Base-by-base conservation (phyloP, 2,329 filamentous ascomycete genomes). In the Cladosporium sp. region DNA sequence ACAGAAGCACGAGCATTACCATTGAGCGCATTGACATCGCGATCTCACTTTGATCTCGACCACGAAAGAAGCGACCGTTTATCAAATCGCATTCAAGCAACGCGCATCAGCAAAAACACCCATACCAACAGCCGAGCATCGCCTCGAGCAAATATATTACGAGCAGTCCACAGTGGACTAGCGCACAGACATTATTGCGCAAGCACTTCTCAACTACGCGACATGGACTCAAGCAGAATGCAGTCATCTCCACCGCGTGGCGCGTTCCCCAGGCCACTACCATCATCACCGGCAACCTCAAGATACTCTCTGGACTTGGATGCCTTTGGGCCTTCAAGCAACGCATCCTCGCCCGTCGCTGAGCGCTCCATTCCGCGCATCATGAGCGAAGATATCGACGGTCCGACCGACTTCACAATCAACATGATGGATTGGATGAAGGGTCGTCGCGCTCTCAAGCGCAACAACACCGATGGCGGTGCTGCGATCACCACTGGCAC, bases 391-490 rank as follows among this genome's bases (percentile, higher is more conserved):
- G 65, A 68, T 39, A 68, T 68, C 36, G 66, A 68, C 38, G 66
- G 65, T 7, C 66, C 66, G 1, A 66, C 60, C 51, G 65, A 68
- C 55, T 68, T 68, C 38, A 68, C 66, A 7, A 54, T 63, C 33
- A 65, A 68, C 55, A 62, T 68, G 59, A 61, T 59, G 22, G 56
- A 59, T 48, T 68, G 60, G 59, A 65, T 67, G 57, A 50, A 51
- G 20, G 60, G 62, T 19, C 59, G 55, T 16, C 19, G 29, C 27
- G 12, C 38, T 13, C 20, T 30, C 13, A 20, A 15, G 4, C 64
- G 25, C 51, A 63, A 13, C 65, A 66, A 49, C 12, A 20, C 20
- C 20, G 38, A 42, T 4, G 20, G 39, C 11, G 32, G 32, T 36
- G 47, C 25, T 9, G 40, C 47, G 1, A 50, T 50, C 5, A 50